phyloP scores from a whole-genome alignment of 306 rosid genomes.

The Quercus glauca region DNA sequence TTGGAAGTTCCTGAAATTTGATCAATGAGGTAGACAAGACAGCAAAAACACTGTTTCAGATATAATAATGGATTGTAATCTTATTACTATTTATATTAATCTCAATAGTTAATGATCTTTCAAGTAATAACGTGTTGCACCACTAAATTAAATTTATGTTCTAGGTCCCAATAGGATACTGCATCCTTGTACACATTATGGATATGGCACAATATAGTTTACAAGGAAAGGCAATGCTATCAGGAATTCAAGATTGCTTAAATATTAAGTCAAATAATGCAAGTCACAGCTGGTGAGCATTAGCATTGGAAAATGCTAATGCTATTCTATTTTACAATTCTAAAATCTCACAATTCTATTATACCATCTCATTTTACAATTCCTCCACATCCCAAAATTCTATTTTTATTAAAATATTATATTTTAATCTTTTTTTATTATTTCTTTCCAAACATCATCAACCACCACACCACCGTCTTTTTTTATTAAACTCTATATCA shows the following conservation, averaged over 20 bases:
- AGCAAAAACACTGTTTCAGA: not conserved
- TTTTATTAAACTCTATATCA: no score
- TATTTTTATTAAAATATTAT: no score
- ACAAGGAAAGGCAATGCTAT: not conserved
- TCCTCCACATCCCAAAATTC: no score
- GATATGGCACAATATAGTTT: not conserved
- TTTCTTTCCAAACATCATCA: no score
- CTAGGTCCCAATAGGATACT: not conserved
- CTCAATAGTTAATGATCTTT: not conserved
- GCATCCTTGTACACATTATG: not conserved
- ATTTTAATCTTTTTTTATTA: no score
- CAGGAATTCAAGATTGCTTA: not conserved
- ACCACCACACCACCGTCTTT: no score
- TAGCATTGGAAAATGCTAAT: no score
- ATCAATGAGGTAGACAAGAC: constrained; percentile 7
- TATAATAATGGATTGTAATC: not conserved
- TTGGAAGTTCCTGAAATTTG: not conserved
- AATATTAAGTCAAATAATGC: constrained; percentile 75
- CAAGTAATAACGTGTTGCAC: not conserved
- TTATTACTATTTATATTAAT: not conserved
- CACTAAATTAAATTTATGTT: not conserved
- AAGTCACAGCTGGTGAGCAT: constrained; percentile 83
- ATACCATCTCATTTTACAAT: no score
- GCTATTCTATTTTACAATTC: no score
- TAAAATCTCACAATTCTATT: no score